A percentile compares a stretch with the other conserved stretches of the same genome.
Conservation (phyloP, 2,329 filamentous ascomycete genomes). For the Colletotrichum cereale region DNA sequence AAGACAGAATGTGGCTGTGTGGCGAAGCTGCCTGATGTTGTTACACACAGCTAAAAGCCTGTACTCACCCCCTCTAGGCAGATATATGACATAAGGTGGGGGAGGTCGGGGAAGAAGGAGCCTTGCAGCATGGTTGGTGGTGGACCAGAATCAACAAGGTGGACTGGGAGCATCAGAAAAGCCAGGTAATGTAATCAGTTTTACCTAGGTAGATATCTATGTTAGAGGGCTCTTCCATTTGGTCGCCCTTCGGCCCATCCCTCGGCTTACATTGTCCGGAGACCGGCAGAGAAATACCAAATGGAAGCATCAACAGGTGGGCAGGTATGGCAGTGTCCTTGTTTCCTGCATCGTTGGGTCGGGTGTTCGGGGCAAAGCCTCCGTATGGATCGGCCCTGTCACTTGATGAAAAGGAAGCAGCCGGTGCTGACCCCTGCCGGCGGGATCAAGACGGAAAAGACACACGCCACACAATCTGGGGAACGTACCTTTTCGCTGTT, state of each 20-base stretch:
- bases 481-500: not conserved
- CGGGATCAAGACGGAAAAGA: conserved; percentile 9
- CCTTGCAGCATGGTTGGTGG: not conserved
- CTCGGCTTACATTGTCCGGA: conserved; percentile 18
- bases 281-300: not conserved
- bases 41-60: no score
- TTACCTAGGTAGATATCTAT: no score
- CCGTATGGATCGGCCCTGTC: conserved; percentile 22
- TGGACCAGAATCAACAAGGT: not conserved
- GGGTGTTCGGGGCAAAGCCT: conserved; percentile 19
- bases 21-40: no score
- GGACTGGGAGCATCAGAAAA: not conserved
- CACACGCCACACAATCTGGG: not conserved
- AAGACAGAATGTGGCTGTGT: no score
- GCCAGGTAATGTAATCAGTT: not conserved
- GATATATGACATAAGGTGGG: not conserved
- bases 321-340: not conserved
- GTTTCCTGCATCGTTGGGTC: not conserved
- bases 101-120: conserved; percentile 9
- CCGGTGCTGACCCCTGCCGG: not conserved
- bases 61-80: no score
- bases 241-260: not conserved
- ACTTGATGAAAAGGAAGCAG: not conserved
- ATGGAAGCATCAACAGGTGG: not conserved
- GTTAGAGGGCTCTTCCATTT: not conserved